Percentiles rank a stretch among this genome's conserved stretches.
Evolutionary conservation across 345 rosid genomes (phyloP).

Genomic region (Aquilaria sinensis): DNA sequence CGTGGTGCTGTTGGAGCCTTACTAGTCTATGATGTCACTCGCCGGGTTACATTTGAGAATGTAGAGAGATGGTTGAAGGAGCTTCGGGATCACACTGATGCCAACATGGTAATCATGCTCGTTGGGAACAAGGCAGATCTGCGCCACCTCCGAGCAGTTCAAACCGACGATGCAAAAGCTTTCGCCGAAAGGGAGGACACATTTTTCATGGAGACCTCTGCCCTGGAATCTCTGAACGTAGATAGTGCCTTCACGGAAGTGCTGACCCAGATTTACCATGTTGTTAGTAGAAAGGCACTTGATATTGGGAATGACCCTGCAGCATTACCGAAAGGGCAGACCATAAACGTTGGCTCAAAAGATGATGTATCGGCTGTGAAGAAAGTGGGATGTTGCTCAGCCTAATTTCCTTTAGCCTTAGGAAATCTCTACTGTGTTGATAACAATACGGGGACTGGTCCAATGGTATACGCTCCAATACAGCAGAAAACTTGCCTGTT

Average conservation of each 20-base stretch:
- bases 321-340: constrained; percentile 38
- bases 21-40: constrained; percentile 46
- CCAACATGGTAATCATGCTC: constrained; percentile 48
- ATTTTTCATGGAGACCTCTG: constrained; percentile 53
- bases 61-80: constrained; percentile 51
- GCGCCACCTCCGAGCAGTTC: constrained; percentile 43
- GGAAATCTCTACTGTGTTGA: constrained; percentile 9
- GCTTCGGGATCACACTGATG: constrained; percentile 49
- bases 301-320: constrained; percentile 37
- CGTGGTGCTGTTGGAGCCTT: constrained; percentile 56
- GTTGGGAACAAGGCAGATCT: constrained; percentile 53
- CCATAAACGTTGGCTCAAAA: constrained; percentile 31
- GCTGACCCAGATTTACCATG: constrained; percentile 42
- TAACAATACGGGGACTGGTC: not conserved
- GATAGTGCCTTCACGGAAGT: constrained; percentile 51
- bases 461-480: no score
- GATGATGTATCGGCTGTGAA: constrained; percentile 52
- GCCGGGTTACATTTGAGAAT: constrained; percentile 43
- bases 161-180: constrained; percentile 35
- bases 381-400: constrained; percentile 41
- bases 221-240: constrained; percentile 44
- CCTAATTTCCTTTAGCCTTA: constrained; percentile 4
- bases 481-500: no score
- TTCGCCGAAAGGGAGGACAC: constrained; percentile 40
- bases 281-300: constrained; percentile 42